Percentiles rank a stretch among this genome's conserved stretches.
phyloP scores from a whole-genome alignment of 202 grass and related monocot genomes.

The Brachypodium distachyon region DNA sequence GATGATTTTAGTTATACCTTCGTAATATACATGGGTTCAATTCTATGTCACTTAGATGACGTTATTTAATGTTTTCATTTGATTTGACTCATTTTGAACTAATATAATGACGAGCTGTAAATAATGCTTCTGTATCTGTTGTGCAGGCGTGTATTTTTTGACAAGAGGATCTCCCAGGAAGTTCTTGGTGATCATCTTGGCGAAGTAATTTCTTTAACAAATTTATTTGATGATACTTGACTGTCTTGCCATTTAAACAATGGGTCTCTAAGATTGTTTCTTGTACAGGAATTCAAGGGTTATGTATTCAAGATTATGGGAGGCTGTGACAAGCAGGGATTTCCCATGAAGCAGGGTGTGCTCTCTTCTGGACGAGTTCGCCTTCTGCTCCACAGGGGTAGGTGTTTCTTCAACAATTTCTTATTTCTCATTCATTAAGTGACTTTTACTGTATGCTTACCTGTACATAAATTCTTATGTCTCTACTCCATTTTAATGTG shows the following conservation, averaged over 20 bases:
- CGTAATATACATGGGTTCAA: not conserved
- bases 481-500: not conserved
- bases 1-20: not conserved
- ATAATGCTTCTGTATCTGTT: not conserved
- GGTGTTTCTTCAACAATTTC: not conserved
- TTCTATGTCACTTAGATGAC: not conserved
- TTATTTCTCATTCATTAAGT: not conserved
- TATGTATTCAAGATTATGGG: constrained; percentile 88
- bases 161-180: constrained; percentile 82
- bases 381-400: constrained; percentile 61
- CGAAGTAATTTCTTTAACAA: constrained; percentile 28
- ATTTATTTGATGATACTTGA: not conserved
- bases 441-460: too few relatives aligned
- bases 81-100: not conserved
- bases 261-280: not conserved
- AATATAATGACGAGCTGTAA: not conserved
- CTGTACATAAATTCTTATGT: not conserved
- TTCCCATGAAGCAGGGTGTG: constrained; percentile 73
- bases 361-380: constrained; percentile 44
- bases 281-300: constrained; percentile 60
- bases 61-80: not conserved
- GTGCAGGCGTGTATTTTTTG: constrained; percentile 48
- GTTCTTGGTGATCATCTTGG: constrained; percentile 60
- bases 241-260: not conserved
- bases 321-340: constrained; percentile 71